Evolutionary conservation across 495 filamentous ascomycete species (phyloP), one percentile per base, ranked within the genome.

Genomic region (Aspergillus coremiiformis): DNA sequence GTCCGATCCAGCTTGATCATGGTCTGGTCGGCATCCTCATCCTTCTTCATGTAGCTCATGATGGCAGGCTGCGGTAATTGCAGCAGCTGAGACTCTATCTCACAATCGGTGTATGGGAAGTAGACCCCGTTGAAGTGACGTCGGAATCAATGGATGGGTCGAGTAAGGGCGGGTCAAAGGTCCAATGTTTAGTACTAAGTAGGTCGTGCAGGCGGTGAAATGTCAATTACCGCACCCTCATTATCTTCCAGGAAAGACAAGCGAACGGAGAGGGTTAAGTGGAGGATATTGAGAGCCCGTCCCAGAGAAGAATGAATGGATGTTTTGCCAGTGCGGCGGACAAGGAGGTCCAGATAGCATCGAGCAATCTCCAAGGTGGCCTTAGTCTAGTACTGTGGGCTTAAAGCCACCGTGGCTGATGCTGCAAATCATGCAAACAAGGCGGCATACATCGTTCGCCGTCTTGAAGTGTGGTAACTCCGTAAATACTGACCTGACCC

Each of bases 41-140:
- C 91, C 78, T 95, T 97, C 78, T 96, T 96, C 72, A 88, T 84
- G 81, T 95, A 95, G 70, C 83, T 93, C 91, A 96, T 96, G 23
- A 47, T 76, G 74, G 55, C 63, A 59, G 58, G 64, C 62, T 64
- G 66, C 67, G 62, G 62, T 54, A 52, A 65, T 64, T 59, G 59
- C 62, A 65, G 66, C 69, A 69, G 64, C 19, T 58, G 55, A 56
- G 54, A 50, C 53, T 54, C 44, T 51, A 45, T 21, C 35, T 47
- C 45, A 46, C 15, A 51, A 33, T 55, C 20, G 10, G 15, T 37
- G 27, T 22, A 5, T 11, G 20, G 39, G 42, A 57, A 49, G 26
- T 20, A n/a, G 29, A 32, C 44, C 47, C 43, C 39, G 55, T 35
- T 33, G 9, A 58, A 46, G 51, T 53, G 58, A 61, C 54, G 48